Conservation (phyloP, 306 rosid species). For the Acacia crassicarpa region DNA sequence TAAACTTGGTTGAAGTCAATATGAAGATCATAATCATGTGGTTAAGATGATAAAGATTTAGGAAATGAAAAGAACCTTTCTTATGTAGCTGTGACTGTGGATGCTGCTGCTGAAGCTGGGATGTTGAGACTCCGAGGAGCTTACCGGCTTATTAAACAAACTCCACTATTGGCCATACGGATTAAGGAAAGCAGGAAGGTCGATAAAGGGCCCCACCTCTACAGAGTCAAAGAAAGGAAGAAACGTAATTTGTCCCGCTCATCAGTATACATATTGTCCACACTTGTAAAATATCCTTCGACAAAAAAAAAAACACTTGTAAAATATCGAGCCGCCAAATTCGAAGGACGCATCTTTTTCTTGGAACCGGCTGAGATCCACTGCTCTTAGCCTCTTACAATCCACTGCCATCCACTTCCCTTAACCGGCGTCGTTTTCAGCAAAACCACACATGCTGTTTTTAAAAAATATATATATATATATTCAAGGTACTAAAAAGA, state of each 20-base stretch:
- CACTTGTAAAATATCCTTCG: background rate
- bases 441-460: no score
- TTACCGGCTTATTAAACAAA: background rate
- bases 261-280: background rate
- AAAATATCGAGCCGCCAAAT: background rate
- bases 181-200: background rate
- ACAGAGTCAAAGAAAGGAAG: background rate
- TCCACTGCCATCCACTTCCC: no score
- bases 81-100: conserved; percentile 16
- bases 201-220: background rate
- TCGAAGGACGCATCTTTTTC: background rate
- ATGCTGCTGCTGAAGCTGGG: conserved; percentile 20
- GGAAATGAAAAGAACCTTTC: conserved; percentile 22
- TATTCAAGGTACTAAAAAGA: no score
- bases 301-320: no score
- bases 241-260: background rate
- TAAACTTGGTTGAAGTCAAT: background rate
- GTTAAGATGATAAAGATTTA: background rate
- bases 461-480: no score
- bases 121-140: background rate
- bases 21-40: background rate
- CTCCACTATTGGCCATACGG: background rate
- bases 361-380: no score
- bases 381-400: no score
- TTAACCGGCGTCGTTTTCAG: no score